These are phyloP conservation scores for Paraphaeosphaeria sporulosa DNA, from an alignment of 2,329 filamentous ascomycete species.

Conservation along the genomic window DNA sequence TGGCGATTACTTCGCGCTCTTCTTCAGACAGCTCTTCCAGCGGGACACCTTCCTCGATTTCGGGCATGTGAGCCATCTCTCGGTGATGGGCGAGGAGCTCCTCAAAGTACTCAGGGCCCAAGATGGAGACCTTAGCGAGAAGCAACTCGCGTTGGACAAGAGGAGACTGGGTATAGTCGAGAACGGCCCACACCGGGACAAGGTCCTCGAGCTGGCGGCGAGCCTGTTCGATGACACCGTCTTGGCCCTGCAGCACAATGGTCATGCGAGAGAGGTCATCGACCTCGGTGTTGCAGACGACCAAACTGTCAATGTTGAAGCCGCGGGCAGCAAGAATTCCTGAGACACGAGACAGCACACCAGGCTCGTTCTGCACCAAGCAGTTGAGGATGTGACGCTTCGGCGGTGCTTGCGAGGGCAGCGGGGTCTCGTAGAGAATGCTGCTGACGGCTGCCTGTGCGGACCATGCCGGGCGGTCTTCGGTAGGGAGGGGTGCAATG, in stretches of 20 bases:
- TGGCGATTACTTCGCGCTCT: slow-evolving; percentile 40
- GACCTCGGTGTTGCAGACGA: slow-evolving; percentile 97
- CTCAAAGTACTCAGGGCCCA: slow-evolving; percentile 98
- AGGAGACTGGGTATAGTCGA: slow-evolving; percentile 92
- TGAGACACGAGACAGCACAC: slow-evolving; percentile 94
- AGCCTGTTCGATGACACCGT: slow-evolving; percentile 97
- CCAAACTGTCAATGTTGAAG: slow-evolving; percentile 98
- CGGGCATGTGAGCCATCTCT: slow-evolving; percentile 73
- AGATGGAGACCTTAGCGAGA: slow-evolving; percentile 93
- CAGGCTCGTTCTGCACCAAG: slow-evolving; percentile 97
- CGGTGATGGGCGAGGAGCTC: slow-evolving; percentile 94
- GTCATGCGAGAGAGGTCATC: slow-evolving; percentile 98
- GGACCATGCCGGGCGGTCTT: slow-evolving; percentile 80
- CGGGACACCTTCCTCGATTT: slow-evolving; percentile 32
- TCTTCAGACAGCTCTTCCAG: slow-evolving; percentile 38
- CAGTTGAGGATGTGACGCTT: slow-evolving; percentile 98
- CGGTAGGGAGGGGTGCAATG: slow-evolving; percentile 81
- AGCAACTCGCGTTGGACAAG: slow-evolving; percentile 95
- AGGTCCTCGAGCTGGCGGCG: slow-evolving; percentile 94
- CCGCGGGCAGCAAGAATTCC: slow-evolving; percentile 94
- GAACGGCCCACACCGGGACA: slow-evolving; percentile 96
- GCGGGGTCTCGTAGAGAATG: slow-evolving; percentile 97
- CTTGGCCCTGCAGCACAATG: slow-evolving; percentile 94
- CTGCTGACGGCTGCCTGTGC: slow-evolving; percentile 95
- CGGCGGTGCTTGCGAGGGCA: slow-evolving; percentile 80